Base-by-base conservation (phyloP, 192 early-diverging fungal species). In the Chytriomyces sp. region DNA sequence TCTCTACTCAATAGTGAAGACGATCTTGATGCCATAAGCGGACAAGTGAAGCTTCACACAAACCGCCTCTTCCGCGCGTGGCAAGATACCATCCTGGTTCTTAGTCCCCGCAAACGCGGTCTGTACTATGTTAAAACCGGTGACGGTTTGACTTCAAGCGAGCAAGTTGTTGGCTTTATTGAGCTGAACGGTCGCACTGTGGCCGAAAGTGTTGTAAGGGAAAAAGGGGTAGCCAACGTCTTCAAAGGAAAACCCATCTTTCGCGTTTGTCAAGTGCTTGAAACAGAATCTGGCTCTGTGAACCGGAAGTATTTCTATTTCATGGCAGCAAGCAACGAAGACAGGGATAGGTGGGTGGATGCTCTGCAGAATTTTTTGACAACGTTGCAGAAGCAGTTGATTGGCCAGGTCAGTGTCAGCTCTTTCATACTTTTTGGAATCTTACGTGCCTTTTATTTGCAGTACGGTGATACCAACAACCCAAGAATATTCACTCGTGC, bases 131-230 rank as follows among this genome's bases (percentile, higher is more conserved):
- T 70, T 17, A 70, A 70, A 31, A 59, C 56, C 6, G 68, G 68
- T 22, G 52, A 59, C 41, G 57, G 57, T 10, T 10, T 36, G 5
- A 38, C 19, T 17, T 52, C 22, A 26, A 59, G 55, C 19, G 68
- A 70, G n/a, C 68, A 70, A 70, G 68, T 70, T 10, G 68, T 70
- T 70, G 68, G 68, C 19, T 70, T 70, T 39, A 70, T 70, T 55
- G 68, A 70, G 33, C 22, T 70, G 33, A 70, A 57, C 31, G 26
- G 10, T 31, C 39, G 39, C 12, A 59, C 68, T 3, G 33, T 28
- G 8, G 56, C 52, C 7, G 66, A 69, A n/a, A 36, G 28, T 10
- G 33, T 69, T 54, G 66, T 49, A 38, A 62, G 36, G 17, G 54
- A 69, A 7, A 26, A 57, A 2, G 37, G 55, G 26, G 37, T 59